Base-by-base conservation (phyloP, 2,329 filamentous ascomycete genomes). In the Pseudocercospora macadamiae region DNA sequence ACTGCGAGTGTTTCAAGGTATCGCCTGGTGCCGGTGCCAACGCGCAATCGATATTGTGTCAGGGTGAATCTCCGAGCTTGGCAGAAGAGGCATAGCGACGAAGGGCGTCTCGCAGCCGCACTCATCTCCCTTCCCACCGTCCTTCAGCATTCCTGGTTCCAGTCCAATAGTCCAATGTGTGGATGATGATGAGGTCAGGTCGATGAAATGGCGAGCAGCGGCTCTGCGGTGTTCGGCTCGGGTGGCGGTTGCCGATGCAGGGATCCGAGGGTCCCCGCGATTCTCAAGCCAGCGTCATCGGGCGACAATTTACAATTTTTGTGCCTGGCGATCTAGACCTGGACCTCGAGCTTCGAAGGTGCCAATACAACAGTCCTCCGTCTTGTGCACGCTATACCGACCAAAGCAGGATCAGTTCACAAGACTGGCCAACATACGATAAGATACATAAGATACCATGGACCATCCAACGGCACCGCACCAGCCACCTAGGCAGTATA, bases 401-500 rank as follows among this genome's bases (percentile, higher is more conserved):
- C n/a, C n/a, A n/a, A n/a, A n/a, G n/a, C n/a, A n/a, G n/a, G n/a
- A n/a, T n/a, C n/a, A n/a, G n/a, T n/a, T n/a, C n/a, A n/a, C n/a
- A n/a, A n/a, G n/a, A n/a, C n/a, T 32, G 28, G 6, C 28, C 12
- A 32, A 6, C 28, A 32, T 16, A 21, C 7, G 37, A 44, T 48
- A 25, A 32, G 6, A 32, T 14, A 51, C 3, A 32, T 21, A 21
- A 54, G 42, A 21, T n/a, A 26, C 8, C 52, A 18, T 34, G 32
- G 21, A 16, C 3, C 60, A 36, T 25, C 66, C 66, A 59, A 63
- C 62, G 28, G 54, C 54, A 32, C 57, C 60, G 30, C 64, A 61
- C 39, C 57, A 63, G 42, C 71, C 71, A 12, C 65, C 71, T 4
- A 67, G 69, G 57, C 65, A 64, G 8, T 74, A 68, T 23, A 58